Evolutionary conservation across 73 alveolate species (phyloP).

Genomic region (Paramecium primaurelia): DNA sequence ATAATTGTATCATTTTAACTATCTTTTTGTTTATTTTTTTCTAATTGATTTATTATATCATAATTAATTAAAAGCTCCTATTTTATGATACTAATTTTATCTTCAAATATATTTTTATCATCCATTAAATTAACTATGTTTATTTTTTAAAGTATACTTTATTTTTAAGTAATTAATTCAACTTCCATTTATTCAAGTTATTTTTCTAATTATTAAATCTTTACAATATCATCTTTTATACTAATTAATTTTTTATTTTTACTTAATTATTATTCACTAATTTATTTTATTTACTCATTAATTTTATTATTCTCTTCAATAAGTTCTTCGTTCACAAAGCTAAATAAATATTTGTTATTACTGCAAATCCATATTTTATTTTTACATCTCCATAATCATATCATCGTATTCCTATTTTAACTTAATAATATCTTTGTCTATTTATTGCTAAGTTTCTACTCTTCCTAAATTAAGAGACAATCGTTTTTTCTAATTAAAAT

Average conservation of each 20-base stretch:
- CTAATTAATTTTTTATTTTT: neutral
- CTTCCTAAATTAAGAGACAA: neutral
- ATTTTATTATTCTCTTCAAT: neutral
- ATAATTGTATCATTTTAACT: no score
- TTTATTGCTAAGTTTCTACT: neutral
- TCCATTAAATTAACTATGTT: neutral
- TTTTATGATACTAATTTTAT: no score
- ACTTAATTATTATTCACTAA: neutral
- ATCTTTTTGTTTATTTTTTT: no score
- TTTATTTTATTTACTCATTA: neutral
- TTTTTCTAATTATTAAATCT: neutral
- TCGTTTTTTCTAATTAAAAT: neutral
- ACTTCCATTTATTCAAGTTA: neutral
- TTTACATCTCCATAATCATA: neutral
- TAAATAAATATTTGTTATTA: neutral
- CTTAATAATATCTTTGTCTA: neutral
- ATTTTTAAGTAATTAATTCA: neutral
- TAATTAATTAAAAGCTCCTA: no score
- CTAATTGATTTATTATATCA: neutral
- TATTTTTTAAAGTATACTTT: neutral
- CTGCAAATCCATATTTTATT: neutral
- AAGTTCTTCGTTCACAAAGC: neutral
- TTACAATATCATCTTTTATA: neutral
- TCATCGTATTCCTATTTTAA: neutral
- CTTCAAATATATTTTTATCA: neutral